Conservation (phyloP, 2,329 filamentous ascomycete genomes). For the Ophiostoma fasciatum region DNA sequence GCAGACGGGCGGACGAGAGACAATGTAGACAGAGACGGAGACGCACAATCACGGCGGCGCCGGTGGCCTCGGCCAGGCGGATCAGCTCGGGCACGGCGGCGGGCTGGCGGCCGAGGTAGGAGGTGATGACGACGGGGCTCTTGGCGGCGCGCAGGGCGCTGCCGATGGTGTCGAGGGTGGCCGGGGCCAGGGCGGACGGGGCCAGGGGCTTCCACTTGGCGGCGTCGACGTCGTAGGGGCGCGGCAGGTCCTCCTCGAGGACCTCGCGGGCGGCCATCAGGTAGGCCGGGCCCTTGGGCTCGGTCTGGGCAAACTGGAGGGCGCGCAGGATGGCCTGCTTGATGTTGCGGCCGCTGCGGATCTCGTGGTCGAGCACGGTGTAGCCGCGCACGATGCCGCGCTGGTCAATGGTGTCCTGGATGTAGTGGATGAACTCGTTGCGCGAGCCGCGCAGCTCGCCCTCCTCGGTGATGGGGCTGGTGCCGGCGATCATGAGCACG, state of each 20-base stretch:
- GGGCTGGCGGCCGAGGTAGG: too few relatives aligned
- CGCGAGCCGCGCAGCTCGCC: background rate
- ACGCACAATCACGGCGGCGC: too few relatives aligned
- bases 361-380: constrained; percentile 1
- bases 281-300: background rate
- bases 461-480: background rate
- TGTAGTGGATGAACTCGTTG: constrained; percentile 3
- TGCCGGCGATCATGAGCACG: constrained; percentile 1
- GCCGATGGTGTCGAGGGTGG: too few relatives aligned
- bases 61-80: too few relatives aligned
- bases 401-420: constrained; percentile 1
- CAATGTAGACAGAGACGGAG: too few relatives aligned
- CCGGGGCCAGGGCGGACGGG: too few relatives aligned
- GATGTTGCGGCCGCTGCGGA: constrained; percentile 1
- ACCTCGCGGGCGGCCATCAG: background rate
- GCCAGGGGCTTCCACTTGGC: too few relatives aligned
- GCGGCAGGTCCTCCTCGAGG: background rate
- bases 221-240: too few relatives aligned
- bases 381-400: constrained; percentile 1
- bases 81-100: too few relatives aligned
- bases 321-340: constrained; percentile 1
- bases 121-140: too few relatives aligned
- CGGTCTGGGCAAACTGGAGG: background rate
- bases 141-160: too few relatives aligned
- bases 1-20: too few relatives aligned